phyloP scores from a whole-genome alignment of 2,329 filamentous ascomycete species.

The Colletotrichum liaoningense region DNA sequence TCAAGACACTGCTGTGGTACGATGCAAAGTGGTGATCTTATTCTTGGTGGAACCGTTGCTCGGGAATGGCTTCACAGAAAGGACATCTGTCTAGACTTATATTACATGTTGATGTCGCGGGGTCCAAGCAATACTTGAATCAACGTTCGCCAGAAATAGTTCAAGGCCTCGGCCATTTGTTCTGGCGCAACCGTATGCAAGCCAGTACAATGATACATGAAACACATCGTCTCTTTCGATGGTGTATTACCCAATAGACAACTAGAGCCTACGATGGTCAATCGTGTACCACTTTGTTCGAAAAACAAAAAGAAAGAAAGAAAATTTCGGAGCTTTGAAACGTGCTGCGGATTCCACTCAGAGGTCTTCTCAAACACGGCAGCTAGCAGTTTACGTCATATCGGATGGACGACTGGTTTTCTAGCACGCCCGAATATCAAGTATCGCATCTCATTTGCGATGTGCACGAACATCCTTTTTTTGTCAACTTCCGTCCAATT shows the following conservation, averaged over 20 bases:
- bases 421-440: neutral
- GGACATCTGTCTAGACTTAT: neutral
- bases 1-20: too few species aligned
- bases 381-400: neutral
- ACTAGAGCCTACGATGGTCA: too few species aligned
- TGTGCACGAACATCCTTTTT: neutral
- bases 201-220: too few species aligned
- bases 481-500: neutral
- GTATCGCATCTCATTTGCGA: neutral
- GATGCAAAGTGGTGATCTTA: neutral
- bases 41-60: neutral
- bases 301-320: too few species aligned
- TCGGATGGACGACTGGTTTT: neutral
- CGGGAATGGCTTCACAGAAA: neutral
- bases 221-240: too few species aligned
- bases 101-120: neutral
- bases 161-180: too few species aligned
- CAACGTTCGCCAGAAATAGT: too few species aligned
- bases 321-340: neutral
- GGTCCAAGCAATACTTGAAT: too few species aligned
- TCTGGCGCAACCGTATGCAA: too few species aligned
- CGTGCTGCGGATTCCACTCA: neutral
- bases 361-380: too few species aligned
- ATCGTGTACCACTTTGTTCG: too few species aligned
- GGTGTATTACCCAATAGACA: too few species aligned